These are phyloP conservation scores for Phytomonas sp. DNA, from an alignment of 208 protist genomes.

Conservation along the genomic window DNA sequence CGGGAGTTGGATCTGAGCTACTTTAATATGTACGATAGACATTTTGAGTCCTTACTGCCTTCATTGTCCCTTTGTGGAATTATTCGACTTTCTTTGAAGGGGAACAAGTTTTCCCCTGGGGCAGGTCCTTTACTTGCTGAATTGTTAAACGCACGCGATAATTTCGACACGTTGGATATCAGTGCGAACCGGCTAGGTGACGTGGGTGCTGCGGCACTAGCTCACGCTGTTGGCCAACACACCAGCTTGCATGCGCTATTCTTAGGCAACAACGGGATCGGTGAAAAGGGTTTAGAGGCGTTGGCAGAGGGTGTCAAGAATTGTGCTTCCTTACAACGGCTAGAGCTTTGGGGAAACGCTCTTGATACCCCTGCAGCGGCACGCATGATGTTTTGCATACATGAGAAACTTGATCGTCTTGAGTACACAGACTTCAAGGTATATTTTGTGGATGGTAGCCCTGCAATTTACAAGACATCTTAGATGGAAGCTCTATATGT, in stretches of 20 bases:
- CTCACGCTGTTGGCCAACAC: conserved; percentile 31
- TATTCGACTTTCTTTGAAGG: conserved; percentile 29
- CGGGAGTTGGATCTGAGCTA: conserved; percentile 33
- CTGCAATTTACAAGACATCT: conserved; percentile 4
- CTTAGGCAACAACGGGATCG: conserved; percentile 49
- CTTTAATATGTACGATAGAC: conserved; percentile 43
- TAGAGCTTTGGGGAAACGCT: conserved; percentile 73
- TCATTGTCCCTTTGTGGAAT: conserved; percentile 40
- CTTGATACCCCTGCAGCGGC: conserved; percentile 30
- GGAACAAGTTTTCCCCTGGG: conserved; percentile 68
- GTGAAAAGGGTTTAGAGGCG: conserved; percentile 34
- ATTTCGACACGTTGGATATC: conserved; percentile 51
- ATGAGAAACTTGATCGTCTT: conserved; percentile 34
- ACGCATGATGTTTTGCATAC: conserved; percentile 15
- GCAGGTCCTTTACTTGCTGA: conserved; percentile 35
- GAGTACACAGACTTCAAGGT: conserved; percentile 46
- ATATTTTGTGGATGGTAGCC: conserved; percentile 11
- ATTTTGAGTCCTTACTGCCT: conserved; percentile 34
- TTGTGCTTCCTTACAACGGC: conserved; percentile 25
- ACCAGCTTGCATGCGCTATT: conserved; percentile 24
- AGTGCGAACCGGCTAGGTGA: conserved; percentile 58
- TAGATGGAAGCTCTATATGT: neutral
- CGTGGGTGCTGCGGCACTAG: conserved; percentile 35
- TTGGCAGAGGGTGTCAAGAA: conserved; percentile 25
- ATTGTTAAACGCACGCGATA: conserved; percentile 41